Percentiles rank a stretch among this genome's conserved stretches.
These are phyloP conservation scores for Stellera chamaejasme DNA, from an alignment of 345 rosid genomes.

Conservation along the genomic window DNA sequence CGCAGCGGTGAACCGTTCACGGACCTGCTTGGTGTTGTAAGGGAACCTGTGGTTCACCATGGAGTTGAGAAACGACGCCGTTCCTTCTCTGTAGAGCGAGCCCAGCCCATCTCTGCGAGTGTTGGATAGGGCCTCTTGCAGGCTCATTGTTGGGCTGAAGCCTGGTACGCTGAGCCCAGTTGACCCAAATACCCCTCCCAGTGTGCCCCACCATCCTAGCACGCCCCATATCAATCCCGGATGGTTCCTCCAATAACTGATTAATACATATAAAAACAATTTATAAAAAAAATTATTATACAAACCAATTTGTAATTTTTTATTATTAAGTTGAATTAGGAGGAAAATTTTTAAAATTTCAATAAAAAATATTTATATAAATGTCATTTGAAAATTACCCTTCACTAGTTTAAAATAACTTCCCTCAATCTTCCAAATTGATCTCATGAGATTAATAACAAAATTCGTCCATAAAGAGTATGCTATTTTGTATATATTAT, in stretches of 20 bases:
- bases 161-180: slow-evolving; percentile 35
- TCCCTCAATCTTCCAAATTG: no score
- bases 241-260: slow-evolving; percentile 91
- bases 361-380: no score
- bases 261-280: neutral
- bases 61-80: slow-evolving; percentile 89
- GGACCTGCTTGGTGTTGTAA: slow-evolving; percentile 66
- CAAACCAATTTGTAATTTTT: no score
- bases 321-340: no score
- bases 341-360: no score
- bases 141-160: slow-evolving; percentile 48
- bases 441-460: no score
- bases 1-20: slow-evolving; percentile 49
- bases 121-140: slow-evolving; percentile 84
- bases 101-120: slow-evolving; percentile 58
- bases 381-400: no score
- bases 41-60: slow-evolving; percentile 62
- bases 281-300: no score
- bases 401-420: no score
- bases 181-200: slow-evolving; percentile 54
- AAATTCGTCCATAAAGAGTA: neutral
- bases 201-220: slow-evolving; percentile 89
- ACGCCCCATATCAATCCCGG: slow-evolving; percentile 72
- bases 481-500: neutral
- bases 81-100: slow-evolving; percentile 79